phyloP scores from a whole-genome alignment of 2,329 filamentous ascomycete species.

The Lasiodiplodia citricola region DNA sequence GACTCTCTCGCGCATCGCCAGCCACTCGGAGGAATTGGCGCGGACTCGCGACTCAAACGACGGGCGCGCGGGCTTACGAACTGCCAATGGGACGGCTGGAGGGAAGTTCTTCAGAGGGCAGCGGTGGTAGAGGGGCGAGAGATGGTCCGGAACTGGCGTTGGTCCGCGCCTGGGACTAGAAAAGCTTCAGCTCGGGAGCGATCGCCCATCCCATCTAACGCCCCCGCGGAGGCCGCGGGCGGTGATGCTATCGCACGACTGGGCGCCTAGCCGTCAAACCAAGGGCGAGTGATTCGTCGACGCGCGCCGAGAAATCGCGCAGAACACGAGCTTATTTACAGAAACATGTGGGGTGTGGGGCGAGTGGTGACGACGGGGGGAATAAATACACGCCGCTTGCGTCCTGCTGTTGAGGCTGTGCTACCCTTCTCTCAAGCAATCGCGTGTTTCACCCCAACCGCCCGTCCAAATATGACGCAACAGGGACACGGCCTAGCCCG shows the following conservation, averaged over 20 bases:
- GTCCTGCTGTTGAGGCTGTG: not conserved
- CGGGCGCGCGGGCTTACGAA: not conserved
- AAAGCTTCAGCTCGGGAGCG: constrained; percentile 15
- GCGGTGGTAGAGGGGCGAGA: not conserved
- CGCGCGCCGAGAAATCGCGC: constrained; percentile 17
- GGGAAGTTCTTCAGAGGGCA: not conserved
- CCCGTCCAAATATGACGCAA: not conserved
- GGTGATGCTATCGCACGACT: not conserved
- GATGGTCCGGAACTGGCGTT: not conserved
- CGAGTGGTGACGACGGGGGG: too few relatives aligned
- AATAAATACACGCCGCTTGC: not conserved
- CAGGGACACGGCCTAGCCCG: not conserved
- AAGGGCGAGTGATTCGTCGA: not conserved
- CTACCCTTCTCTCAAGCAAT: not conserved
- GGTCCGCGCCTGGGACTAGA: not conserved
- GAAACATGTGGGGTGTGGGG: not conserved
- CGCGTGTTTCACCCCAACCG: not conserved
- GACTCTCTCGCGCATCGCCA: not conserved
- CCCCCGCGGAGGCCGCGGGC: not conserved
- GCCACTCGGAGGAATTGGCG: not conserved
- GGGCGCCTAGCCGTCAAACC: not conserved
- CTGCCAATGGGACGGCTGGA: not conserved
- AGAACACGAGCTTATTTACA: constrained; percentile 7
- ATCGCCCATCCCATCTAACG: not conserved
- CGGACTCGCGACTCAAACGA: not conserved